Evolutionary conservation across 2,329 filamentous ascomycete genomes (phyloP), one percentile per base, ranked within the genome.

Genomic region (Cladosporium sp.): DNA sequence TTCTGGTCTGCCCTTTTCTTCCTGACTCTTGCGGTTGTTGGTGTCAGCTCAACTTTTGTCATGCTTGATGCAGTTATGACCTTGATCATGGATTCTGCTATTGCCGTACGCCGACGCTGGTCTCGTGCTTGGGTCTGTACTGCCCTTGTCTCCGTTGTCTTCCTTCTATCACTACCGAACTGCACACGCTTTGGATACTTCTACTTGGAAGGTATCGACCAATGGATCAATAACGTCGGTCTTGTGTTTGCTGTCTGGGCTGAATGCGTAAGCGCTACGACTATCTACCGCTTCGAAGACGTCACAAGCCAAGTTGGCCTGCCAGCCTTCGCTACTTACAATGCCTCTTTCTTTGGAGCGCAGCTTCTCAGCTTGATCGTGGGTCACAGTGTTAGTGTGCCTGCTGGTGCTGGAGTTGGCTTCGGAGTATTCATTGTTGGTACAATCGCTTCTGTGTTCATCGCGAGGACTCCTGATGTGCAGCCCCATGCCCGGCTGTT

Each of bases 181-280:
- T 86, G 85, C 74, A 86, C 85, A 0, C 79, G 86, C 62, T 86
- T 87, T 44, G 85, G 85, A 4, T 86, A 83, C 71, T 83, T 85
- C 66, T 79, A 87, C 0, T 78, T 87, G 3, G 80, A 83, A 30
- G 85, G 84, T 1, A 80, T 87, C 14, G 85, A 87, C 61, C 76
- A 81, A 2, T 87, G 84, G 84, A 80, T 84, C 68, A 87, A 85
- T 72, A 84, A 87, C 68, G 79, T 85, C 8, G 78, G 81, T 12
- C 72, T 87, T 26, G 80, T 87, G 59, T 84, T 87, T 71, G 81
- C 87, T 63, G 80, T 87, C 65, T 81, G 84, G 79, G 72, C 83
- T 66, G 76, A 87, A 75, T 78, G 85, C 68, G 78, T 85, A 64
- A 80, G 81, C 34, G 80, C 84, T 0, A 87, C 83, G 0, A 85